Base-by-base conservation (phyloP, 345 rosid genomes). In the Gossypium mustelinum region DNA sequence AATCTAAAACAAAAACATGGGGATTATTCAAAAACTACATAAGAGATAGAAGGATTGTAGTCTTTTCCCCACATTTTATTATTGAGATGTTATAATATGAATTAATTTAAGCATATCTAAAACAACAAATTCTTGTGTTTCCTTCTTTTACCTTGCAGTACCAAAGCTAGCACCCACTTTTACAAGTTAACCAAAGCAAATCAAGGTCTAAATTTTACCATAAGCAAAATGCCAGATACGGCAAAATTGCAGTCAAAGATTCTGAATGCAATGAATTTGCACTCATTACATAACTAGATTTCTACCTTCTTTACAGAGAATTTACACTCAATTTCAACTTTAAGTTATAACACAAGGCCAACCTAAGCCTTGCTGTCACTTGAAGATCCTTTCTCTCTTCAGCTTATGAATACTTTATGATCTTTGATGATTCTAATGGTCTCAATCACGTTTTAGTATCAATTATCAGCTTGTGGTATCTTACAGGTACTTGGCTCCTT, bases 341-440 rank as follows among this genome's bases (percentile, higher is more conserved):
- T 25, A 7, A 18, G 18, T 64, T 50, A 43, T 64, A 64, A 64
- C 0, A 16, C 50, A 64, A 17, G 51, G 3, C 51, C 68, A 64
- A 43, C 45, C 13, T 16, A 29, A 9, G 11, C 22, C 43, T 9
- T 3, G 13, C 1, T 20, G 12, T 64, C 24, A 43, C 4, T 39
- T 41, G 16, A 64, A 41, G 69, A 43, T 64, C 50, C 50, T 41
- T 41, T 64, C 25, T 62, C 67, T 64, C 69, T 39, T 64, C 69
- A 64, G 25, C 20, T 17, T 41, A 39, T 17, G n/a, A n/a, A 41
- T 41, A n/a, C 69, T 64, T n/a, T 64, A 39, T 39, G 43, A 64
- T 41, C 69, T 9, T 7, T 9, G 25, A 64, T 41, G 16, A 41
- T 18, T 43, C 25, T 64, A 43, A 18, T 18, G 25, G 3, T 16